Evolutionary conservation across 2,329 filamentous ascomycete species (phyloP).

Genomic region (Neopestalotiopsis clavispora): DNA sequence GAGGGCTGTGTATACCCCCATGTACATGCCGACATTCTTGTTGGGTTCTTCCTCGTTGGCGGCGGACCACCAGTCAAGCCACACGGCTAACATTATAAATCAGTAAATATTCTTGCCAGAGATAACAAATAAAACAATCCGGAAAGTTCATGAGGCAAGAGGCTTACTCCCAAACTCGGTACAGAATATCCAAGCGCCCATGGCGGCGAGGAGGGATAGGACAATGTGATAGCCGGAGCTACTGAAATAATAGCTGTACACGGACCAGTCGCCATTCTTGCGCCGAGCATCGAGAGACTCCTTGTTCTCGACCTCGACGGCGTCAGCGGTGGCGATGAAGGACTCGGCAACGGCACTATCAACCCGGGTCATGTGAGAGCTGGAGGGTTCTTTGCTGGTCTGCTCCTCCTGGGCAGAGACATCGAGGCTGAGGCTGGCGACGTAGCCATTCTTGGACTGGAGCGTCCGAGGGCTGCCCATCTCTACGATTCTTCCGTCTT

Average conservation of each 20-base stretch:
- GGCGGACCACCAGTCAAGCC: slow-evolving; percentile 19
- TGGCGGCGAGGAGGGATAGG: not conserved
- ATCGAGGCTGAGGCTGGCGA: slow-evolving; percentile 8
- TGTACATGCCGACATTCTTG: slow-evolving; percentile 17
- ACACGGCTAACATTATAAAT: not conserved
- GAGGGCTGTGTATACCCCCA: not conserved
- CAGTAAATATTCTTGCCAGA: not conserved
- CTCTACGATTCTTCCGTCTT: slow-evolving; percentile 12
- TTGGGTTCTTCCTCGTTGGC: slow-evolving; percentile 16
- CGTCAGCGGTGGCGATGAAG: not conserved
- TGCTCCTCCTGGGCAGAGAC: not conserved
- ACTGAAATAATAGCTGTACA: slow-evolving; percentile 16
- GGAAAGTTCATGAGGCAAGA: not conserved
- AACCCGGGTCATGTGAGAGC: not conserved
- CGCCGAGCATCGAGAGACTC: not conserved
- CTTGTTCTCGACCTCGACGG: not conserved
- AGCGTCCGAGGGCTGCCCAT: not conserved
- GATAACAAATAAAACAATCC: not conserved
- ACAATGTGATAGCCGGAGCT: slow-evolving; percentile 6
- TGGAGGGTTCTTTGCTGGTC: not conserved
- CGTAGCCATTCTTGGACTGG: slow-evolving; percentile 4
- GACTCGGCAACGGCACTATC: slow-evolving; percentile 3
- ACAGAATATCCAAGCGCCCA: slow-evolving; percentile 12
- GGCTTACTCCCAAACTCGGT: slow-evolving; percentile 14
- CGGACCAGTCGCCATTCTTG: slow-evolving; percentile 15